Conservation (phyloP, 805 yeast genomes). For the Cyberlindnera petersonii region DNA sequence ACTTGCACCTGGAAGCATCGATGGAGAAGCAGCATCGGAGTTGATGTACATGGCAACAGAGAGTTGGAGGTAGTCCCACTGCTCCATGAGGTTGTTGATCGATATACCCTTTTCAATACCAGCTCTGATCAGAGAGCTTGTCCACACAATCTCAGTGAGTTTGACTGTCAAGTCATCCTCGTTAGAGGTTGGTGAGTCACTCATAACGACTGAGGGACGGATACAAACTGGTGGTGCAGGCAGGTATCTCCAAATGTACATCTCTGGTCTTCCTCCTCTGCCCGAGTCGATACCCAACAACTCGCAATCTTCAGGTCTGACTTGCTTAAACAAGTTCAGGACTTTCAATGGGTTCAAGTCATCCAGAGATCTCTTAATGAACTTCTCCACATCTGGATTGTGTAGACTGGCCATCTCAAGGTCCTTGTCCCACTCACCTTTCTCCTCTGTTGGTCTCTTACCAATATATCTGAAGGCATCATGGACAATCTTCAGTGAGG, state of each 20-base stretch:
- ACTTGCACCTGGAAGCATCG: constrained; percentile 66
- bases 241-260: constrained; percentile 92
- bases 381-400: constrained; percentile 86
- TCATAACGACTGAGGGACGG: constrained; percentile 94
- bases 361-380: constrained; percentile 82
- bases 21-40: constrained; percentile 86
- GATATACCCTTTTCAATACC: constrained; percentile 95
- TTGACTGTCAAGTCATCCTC: constrained; percentile 98
- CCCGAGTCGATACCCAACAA: constrained; percentile 85
- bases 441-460: constrained; percentile 81
- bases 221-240: constrained; percentile 99
- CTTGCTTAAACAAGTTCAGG: constrained; percentile 79
- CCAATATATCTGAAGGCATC: constrained; percentile 96
- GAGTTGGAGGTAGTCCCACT: constrained; percentile 95
- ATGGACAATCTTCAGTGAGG: constrained; percentile 91
- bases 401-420: constrained; percentile 68
- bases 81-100: constrained; percentile 92
- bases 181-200: constrained; percentile 81
- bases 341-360: constrained; percentile 93
- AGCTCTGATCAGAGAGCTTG: constrained; percentile 88
- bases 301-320: constrained; percentile 85
- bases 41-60: constrained; percentile 97
- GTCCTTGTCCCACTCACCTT: constrained; percentile 81
- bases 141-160: constrained; percentile 94
- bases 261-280: constrained; percentile 90